Base-by-base conservation (phyloP, 2,329 filamentous ascomycete genomes). In the Fusarium brevicatenulatum region DNA sequence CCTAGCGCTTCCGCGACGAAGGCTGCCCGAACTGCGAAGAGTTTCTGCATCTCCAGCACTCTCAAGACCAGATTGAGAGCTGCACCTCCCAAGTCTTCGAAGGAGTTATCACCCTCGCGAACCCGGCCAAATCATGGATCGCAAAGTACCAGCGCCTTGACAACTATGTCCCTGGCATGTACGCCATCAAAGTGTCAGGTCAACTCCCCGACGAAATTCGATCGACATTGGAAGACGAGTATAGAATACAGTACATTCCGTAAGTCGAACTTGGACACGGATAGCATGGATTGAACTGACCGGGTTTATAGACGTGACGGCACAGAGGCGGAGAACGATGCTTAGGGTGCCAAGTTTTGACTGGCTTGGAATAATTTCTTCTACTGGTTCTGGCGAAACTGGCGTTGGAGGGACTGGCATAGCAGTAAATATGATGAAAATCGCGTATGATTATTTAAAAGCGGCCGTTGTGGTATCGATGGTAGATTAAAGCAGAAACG, bases 11-110 rank as follows among this genome's bases (percentile, higher is more conserved):
- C 88, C 88, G 91, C 78, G 89, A 91, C 78, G 88, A 93, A 80
- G 96, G 96, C 76, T 99, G 96, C 81, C 96, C 96, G 70, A 99
- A 99, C 87, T 99, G 96, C 88, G 95, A 98, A 80, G 91, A 93
- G 55, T 93, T 97, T 82, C 92, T 99, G 66, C 91, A 94, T 82
- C 92, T 98, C 69, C 88, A 90, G 73, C 91, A 92, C 80, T 93
- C 92, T 74, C 85, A 88, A 76, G 96, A 99, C 69, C 89, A 91
- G 72, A 93, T 98, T 79, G 91, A 94, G 80, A 94, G 95, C 84
- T 98, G 95, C 88, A 99, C 96, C 25, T 97, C 94, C 19, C 93
- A 95, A 79, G 95, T 98, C 74, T 99, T 96, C 81, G 96, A 99
- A 82, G 96, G 96, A 53, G 85, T 98, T 73, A 94, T 98, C 81